A percentile compares a stretch with the other conserved stretches of the same genome.
Evolutionary conservation across 1,284 basidiomycete genomes (phyloP).

Genomic region (Cronartium ribicola): DNA sequence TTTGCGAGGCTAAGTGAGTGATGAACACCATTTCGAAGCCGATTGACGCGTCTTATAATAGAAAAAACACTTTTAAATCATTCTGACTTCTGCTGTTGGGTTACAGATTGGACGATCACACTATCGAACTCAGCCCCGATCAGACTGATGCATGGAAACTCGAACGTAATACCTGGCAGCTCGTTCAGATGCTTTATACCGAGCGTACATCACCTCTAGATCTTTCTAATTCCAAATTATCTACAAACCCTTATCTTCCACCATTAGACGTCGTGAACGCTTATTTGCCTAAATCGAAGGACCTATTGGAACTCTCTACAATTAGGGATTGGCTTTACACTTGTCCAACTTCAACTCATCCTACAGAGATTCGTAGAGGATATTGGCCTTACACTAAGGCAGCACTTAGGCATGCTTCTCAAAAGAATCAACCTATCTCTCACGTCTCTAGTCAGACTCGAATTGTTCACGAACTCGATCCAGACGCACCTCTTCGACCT

Average conservation of each 20-base stretch:
- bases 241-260: conserved; percentile 52
- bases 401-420: conserved; percentile 62
- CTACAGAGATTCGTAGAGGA: conserved; percentile 66
- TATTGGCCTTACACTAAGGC: conserved; percentile 80
- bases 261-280: conserved; percentile 67
- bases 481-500: conserved; percentile 61
- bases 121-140: conserved; percentile 15
- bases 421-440: conserved; percentile 55
- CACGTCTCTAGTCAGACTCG: conserved; percentile 53
- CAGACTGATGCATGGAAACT: conserved; percentile 59
- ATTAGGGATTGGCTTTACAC: conserved; percentile 78
- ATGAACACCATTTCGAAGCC: neutral
- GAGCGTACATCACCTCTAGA: conserved; percentile 33
- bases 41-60: neutral
- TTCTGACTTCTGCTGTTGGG: neutral
- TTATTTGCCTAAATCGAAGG: conserved; percentile 61
- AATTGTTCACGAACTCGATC: conserved; percentile 66
- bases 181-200: conserved; percentile 64
- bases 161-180: conserved; percentile 74
- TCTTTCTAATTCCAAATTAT: conserved; percentile 1
- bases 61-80: neutral
- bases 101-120: conserved; percentile 28
- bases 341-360: conserved; percentile 59
- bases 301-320: conserved; percentile 63
- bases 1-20: conserved; percentile 34